Base-by-base conservation (phyloP, 1,284 basidiomycete species). In the Trametes sp. region DNA sequence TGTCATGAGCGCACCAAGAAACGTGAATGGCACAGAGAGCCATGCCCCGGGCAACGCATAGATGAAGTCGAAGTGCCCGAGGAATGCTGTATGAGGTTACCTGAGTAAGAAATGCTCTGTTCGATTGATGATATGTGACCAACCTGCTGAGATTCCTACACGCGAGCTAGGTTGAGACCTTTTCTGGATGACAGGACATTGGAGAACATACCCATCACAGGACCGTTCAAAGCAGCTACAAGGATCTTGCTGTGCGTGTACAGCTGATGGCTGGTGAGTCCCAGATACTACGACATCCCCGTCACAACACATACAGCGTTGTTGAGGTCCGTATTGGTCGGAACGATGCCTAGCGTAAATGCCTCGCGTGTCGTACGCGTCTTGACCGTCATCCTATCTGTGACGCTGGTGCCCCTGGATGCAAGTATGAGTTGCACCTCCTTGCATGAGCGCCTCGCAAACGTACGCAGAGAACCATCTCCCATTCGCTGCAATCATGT, bases 141-240 rank as follows among this genome's bases (percentile, higher is more conserved):
- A 66, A 87, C 89, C 87, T 64, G 89, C 87, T 35, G 87, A 84
- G 58, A 90, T 90, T 19, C 89, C 88, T 90, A 55, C 65, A 55
- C 24, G 50, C 36, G 36, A 35, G 19, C 13, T 4, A 26, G 21
- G 41, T 61, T 19, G 44, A n/a, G n/a, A n/a, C n/a, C n/a, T n/a
- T n/a, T n/a, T n/a, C n/a, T n/a, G n/a, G n/a, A n/a, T n/a, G n/a
- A n/a, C n/a, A n/a, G n/a, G n/a, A n/a, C n/a, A n/a, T n/a, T n/a
- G n/a, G n/a, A n/a, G n/a, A n/a, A n/a, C n/a, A n/a, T n/a, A 86
- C 87, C 89, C 83, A 91, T 85, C 5, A 89, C 89, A 45, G 89
- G 89, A 0, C 89, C 89, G 67, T 91, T 89, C 19, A 91, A 68
- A 24, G 87, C 88, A 29, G 87, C 88, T 28, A 91, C 83, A 21